phyloP scores from a whole-genome alignment of 2,329 filamentous ascomycete species.

The Fusarium sp. region DNA sequence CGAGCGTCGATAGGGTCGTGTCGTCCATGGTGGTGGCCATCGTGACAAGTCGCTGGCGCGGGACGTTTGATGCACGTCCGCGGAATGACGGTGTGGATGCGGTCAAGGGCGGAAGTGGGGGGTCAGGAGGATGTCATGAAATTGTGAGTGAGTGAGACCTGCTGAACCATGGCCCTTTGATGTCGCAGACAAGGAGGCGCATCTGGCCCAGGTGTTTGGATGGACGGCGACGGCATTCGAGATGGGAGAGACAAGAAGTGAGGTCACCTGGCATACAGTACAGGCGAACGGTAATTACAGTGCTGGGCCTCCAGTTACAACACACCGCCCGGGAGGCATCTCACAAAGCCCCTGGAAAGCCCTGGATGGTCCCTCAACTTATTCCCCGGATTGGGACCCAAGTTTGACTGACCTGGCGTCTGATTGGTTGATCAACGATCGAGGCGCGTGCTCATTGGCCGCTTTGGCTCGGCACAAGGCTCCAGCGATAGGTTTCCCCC shows the following conservation, averaged over 20 bases:
- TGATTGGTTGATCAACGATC: slow-evolving; percentile 18
- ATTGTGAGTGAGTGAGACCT: slow-evolving; percentile 38
- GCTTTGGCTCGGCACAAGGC: slow-evolving; percentile 7
- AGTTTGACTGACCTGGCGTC: background rate
- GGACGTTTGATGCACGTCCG: slow-evolving; percentile 27
- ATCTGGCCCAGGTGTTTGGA: slow-evolving; percentile 3
- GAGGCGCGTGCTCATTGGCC: slow-evolving; percentile 26
- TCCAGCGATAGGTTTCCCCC: slow-evolving; percentile 5
- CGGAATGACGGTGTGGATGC: slow-evolving; percentile 32
- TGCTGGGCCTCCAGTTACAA: background rate
- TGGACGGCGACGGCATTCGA: background rate
- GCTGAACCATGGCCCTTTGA: slow-evolving; percentile 25
- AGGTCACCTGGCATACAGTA: background rate
- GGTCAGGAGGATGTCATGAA: slow-evolving; percentile 43
- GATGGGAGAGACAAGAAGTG: background rate
- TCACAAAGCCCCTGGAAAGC: slow-evolving; percentile 17
- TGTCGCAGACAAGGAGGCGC: slow-evolving; percentile 10
- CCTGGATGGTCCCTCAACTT: slow-evolving; percentile 27
- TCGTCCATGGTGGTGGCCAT: slow-evolving; percentile 60
- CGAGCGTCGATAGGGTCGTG: slow-evolving; percentile 67
- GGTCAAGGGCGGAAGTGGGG: slow-evolving; percentile 41
- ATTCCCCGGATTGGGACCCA: slow-evolving; percentile 34
- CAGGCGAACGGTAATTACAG: background rate
- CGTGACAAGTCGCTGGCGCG: slow-evolving; percentile 29
- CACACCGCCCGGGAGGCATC: slow-evolving; percentile 6